Evolutionary conservation across 1,139 yeast genomes (phyloP).

Genomic region (Taiozyma sp.): DNA sequence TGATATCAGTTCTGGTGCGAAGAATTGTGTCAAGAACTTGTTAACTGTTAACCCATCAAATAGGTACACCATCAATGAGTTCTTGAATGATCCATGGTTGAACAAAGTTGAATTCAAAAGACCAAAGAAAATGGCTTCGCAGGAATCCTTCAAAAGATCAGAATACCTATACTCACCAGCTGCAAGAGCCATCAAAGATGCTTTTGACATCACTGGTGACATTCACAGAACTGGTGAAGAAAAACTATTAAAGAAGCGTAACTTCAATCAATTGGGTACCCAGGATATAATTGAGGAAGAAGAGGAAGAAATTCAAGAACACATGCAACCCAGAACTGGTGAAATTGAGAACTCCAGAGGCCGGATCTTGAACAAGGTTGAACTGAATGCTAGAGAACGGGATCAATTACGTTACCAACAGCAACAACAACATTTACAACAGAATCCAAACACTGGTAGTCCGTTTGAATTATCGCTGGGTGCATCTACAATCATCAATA

Average conservation of each 20-base stretch:
- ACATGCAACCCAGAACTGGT: slow-evolving; percentile 3
- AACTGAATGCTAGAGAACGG: slow-evolving; percentile 14
- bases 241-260: slow-evolving; percentile 43
- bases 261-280: slow-evolving; percentile 16
- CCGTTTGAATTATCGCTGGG: slow-evolving; percentile 65
- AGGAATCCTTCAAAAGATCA: slow-evolving; percentile 16
- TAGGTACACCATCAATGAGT: slow-evolving; percentile 73
- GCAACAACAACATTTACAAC: slow-evolving; percentile 8
- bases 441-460: slow-evolving; percentile 5
- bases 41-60: slow-evolving; percentile 77
- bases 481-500: slow-evolving; percentile 75
- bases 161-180: slow-evolving; percentile 64
- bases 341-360: slow-evolving; percentile 8
- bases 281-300: slow-evolving; percentile 20
- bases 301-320: slow-evolving; percentile 16
- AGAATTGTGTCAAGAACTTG: slow-evolving; percentile 66
- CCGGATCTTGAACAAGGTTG: slow-evolving; percentile 13
- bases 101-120: slow-evolving; percentile 17
- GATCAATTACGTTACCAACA: slow-evolving; percentile 7
- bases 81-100: slow-evolving; percentile 82
- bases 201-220: slow-evolving; percentile 91
- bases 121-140: slow-evolving; percentile 16
- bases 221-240: slow-evolving; percentile 93
- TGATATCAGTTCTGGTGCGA: slow-evolving; percentile 76
- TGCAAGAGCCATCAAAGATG: slow-evolving; percentile 88